phyloP scores from a whole-genome alignment of 2,329 filamentous ascomycete species.

The Falciphora oryzae region DNA sequence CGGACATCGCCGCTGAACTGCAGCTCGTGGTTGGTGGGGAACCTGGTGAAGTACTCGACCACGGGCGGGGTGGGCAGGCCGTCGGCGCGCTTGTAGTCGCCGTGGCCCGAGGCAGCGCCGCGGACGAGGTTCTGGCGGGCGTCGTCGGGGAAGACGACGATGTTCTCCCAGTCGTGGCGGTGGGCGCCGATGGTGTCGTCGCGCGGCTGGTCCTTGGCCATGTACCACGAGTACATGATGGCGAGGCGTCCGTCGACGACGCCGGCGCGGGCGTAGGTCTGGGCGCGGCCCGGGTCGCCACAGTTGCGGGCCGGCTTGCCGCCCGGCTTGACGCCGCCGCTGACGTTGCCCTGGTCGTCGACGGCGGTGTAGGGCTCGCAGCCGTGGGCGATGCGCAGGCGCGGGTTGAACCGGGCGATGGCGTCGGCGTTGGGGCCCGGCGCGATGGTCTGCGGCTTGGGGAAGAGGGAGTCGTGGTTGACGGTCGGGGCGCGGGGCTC shows the following conservation, averaged over 20 bases:
- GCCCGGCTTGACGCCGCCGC: conserved; percentile 27
- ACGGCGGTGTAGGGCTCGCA: conserved; percentile 21
- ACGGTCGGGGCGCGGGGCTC: not conserved
- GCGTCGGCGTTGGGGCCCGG: conserved; percentile 13
- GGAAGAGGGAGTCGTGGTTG: conserved; percentile 8
- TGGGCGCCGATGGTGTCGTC: conserved; percentile 26
- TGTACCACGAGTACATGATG: conserved; percentile 38
- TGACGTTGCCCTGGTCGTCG: conserved; percentile 16
- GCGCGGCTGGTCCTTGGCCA: conserved; percentile 36
- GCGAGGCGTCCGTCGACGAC: conserved; percentile 21
- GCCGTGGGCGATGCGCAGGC: conserved; percentile 20
- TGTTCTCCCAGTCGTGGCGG: conserved; percentile 32
- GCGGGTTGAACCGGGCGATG: conserved; percentile 18
- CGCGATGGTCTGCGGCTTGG: conserved; percentile 19
- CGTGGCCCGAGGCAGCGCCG: conserved; percentile 30
- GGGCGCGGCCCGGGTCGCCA: conserved; percentile 24
- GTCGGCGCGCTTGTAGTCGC: conserved; percentile 23
- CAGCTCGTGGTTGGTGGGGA: conserved; percentile 29
- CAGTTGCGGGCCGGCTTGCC: conserved; percentile 24
- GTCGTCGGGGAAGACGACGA: conserved; percentile 26
- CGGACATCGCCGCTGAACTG: conserved; percentile 28
- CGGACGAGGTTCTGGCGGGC: conserved; percentile 25
- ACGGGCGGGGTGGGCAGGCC: conserved; percentile 18
- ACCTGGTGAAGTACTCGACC: conserved; percentile 28
- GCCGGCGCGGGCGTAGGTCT: conserved; percentile 29